A percentile compares a stretch with the other conserved stretches of the same genome.
Conservation (phyloP, 768 basidiomycete species). For the Tulasnella sp. region DNA sequence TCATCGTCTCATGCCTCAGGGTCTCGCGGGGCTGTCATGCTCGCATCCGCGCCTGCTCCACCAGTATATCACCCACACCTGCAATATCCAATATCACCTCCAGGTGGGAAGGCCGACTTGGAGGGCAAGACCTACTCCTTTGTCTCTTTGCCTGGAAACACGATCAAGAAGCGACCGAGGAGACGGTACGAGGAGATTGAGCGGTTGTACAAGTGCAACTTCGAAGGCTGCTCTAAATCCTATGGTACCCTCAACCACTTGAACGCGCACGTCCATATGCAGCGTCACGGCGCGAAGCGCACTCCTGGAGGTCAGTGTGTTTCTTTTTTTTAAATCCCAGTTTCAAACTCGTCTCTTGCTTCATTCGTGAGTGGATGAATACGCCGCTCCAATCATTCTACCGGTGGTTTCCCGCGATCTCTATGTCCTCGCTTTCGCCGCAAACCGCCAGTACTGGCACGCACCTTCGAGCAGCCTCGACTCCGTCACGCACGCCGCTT, state of each 20-base stretch:
- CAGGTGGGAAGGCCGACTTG: neutral
- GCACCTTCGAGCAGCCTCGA: too few species aligned
- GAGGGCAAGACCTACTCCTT: constrained; percentile 13
- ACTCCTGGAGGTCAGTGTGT: constrained; percentile 69
- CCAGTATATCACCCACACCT: constrained; percentile 4
- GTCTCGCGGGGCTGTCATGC: neutral
- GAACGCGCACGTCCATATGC: constrained; percentile 98
- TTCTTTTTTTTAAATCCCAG: constrained; percentile 1
- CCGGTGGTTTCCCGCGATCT: neutral
- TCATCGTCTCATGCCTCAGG: neutral
- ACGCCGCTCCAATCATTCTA: too few species aligned
- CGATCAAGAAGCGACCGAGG: constrained; percentile 16
- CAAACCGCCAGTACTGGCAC: neutral
- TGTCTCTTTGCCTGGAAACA: constrained; percentile 15
- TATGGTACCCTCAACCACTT: constrained; percentile 95
- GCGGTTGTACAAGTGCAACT: constrained; percentile 21
- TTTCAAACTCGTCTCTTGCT: neutral
- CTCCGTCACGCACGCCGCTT: neutral
- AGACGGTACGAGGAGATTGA: constrained; percentile 20
- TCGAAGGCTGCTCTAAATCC: constrained; percentile 50
- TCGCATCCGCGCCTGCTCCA: neutral
- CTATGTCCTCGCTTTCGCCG: too few species aligned
- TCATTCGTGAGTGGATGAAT: neutral
- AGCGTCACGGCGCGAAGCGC: constrained; percentile 86
- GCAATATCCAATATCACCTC: constrained; percentile 13